Evolutionary conservation across 768 basidiomycete species (phyloP), one percentile per base, ranked within the genome.

Genomic region (Boletus tylopilopsis): DNA sequence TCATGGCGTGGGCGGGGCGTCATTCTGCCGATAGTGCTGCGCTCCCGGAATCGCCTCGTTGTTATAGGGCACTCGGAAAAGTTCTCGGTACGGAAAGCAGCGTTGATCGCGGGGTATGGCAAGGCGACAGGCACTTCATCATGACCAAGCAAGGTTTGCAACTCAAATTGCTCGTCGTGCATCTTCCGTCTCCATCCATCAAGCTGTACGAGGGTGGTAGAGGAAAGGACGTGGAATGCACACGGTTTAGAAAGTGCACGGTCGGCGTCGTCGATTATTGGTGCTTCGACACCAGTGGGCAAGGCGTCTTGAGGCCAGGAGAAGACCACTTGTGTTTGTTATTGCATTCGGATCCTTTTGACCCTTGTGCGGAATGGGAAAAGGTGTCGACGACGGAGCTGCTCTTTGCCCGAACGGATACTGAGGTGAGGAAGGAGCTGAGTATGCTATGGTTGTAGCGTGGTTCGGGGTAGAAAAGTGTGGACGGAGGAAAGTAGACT

Each of bases 81-180:
- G 35, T 47, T 32, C 19, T 24, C 5, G 33, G 16, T 2, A 19
- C 19, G 10, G 22, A 30, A 15, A 44, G 46, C 12, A 18, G 29
- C 12, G 23, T 21, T 11, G 32, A 25, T 7, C 23, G 32, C n/a
- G 38, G 45, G 16, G 53, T 40, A 12, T 57, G 64, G 66, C 61
- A 56, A 42, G 64, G 64, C 6, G 64, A 66, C 49, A 51, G 43
- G 35, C 48, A 66, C 40, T 64, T 67, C 22, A 39, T 60, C 35
- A 60, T 68, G 67, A 68, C 65, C 7, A 68, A 66, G 40, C 63
- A 65, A 33, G 65, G 67, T n/a, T 40, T 66, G 22, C 60, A 68
- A 19, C 46, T 66, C 23, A 62, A 57, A 21, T 29, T 68, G 2
- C 53, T 66, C 33, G 21, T 62, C 1, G 35, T 64, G 18, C 43